A percentile compares a stretch with the other conserved stretches of the same genome.
Evolutionary conservation across 257 asterid genomes (phyloP).

Genomic region (Solanum appendiculatum): DNA sequence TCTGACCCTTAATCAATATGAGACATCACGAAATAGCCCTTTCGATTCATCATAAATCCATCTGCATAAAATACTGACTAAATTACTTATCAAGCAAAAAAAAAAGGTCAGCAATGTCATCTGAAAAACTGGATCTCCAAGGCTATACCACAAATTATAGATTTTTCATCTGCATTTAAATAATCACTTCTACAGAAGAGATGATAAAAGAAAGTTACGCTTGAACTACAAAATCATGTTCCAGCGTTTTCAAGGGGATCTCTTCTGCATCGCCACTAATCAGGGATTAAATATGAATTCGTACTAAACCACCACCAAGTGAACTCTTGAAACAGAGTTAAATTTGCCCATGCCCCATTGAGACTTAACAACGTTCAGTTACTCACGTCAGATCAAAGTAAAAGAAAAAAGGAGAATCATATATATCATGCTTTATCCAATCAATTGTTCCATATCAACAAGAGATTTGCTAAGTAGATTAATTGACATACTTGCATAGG

Average conservation of each 20-base stretch:
- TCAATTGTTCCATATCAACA: background rate
- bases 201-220: background rate
- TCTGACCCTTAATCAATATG: slow-evolving; percentile 24
- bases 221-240: background rate
- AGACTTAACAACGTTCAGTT: background rate
- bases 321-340: background rate
- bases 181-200: background rate
- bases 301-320: background rate
- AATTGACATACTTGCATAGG: slow-evolving; percentile 76
- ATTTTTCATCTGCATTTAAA: background rate
- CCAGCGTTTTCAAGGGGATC: background rate
- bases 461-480: background rate
- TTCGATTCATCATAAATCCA: slow-evolving; percentile 76
- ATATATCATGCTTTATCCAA: background rate
- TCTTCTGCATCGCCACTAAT: background rate
- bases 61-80: slow-evolving; percentile 21
- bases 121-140: background rate
- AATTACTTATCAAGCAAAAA: background rate
- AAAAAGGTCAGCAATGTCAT: background rate
- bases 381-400: background rate
- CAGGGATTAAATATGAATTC: background rate
- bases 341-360: background rate
- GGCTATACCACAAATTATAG: background rate
- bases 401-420: background rate
- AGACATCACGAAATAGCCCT: slow-evolving; percentile 57